phyloP scores from a whole-genome alignment of 192 early-diverging fungal genomes.

The Entomortierella parvispora region DNA sequence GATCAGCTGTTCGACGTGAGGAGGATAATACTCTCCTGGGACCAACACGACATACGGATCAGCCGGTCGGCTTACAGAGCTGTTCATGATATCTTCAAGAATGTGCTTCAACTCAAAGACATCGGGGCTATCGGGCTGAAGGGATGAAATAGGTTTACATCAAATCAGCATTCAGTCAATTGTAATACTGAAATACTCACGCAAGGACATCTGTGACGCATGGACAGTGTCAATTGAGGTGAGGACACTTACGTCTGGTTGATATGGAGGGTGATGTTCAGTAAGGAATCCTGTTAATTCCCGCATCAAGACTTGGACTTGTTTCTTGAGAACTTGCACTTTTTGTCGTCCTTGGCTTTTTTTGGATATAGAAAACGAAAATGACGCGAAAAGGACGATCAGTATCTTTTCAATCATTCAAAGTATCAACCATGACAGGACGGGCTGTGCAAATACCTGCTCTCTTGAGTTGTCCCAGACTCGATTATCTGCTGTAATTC shows the following conservation, averaged over 20 bases:
- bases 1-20: conserved; percentile 63
- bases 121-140: conserved; percentile 8
- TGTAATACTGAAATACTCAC: neutral
- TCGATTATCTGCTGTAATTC: conserved; percentile 15
- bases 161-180: no score
- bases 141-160: neutral
- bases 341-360: conserved; percentile 24
- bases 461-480: conserved; percentile 22
- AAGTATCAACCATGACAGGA: no score
- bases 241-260: conserved; percentile 23
- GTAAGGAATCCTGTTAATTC: conserved; percentile 30
- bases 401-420: no score
- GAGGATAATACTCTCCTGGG: conserved; percentile 60
- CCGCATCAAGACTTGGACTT: conserved; percentile 29
- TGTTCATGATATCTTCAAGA: conserved; percentile 65
- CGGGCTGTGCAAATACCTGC: no score
- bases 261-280: conserved; percentile 24
- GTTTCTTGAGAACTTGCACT: conserved; percentile 5
- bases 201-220: neutral
- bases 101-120: conserved; percentile 30
- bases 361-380: no score
- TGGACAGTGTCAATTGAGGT: no score
- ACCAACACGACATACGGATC: conserved; percentile 57
- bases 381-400: no score
- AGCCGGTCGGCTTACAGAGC: conserved; percentile 38